These are phyloP conservation scores for Aegilops bicornis DNA, from an alignment of 176 grass and related monocot genomes.

Conservation along the genomic window DNA sequence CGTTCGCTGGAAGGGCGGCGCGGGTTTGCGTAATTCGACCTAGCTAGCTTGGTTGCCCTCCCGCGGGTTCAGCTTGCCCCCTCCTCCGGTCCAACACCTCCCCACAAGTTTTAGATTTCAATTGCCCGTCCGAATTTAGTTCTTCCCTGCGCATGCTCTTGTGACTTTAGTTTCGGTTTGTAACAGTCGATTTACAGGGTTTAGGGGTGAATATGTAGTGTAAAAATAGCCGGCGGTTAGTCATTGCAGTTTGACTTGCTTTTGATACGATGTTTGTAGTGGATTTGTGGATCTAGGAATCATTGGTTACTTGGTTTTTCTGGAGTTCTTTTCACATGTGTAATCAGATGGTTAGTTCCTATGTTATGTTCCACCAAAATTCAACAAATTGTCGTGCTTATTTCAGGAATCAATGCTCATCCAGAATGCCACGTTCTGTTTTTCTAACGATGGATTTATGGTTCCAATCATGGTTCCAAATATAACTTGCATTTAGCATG, in stretches of 20 bases:
- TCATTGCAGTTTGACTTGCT: neutral
- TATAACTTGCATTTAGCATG: neutral
- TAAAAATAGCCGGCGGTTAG: neutral
- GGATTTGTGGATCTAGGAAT: neutral
- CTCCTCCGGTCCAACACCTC: neutral
- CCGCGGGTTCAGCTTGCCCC: neutral
- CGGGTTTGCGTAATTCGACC: slow-evolving; percentile 19
- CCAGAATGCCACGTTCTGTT: neutral
- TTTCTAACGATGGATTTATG: neutral
- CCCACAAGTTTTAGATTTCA: neutral
- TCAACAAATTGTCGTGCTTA: neutral
- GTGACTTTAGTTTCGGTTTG: neutral
- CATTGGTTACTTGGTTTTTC: neutral
- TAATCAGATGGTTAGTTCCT: neutral
- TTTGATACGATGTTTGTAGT: neutral
- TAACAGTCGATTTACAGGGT: neutral
- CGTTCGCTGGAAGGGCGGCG: neutral
- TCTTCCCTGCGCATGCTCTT: neutral
- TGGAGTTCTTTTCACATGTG: neutral
- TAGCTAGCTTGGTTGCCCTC: neutral
- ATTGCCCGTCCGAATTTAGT: neutral
- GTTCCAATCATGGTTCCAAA: neutral
- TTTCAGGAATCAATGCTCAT: neutral
- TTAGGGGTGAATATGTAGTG: slow-evolving; percentile 13
- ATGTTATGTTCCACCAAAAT: neutral